phyloP scores from a whole-genome alignment of 2,329 filamentous ascomycete species.

The Alternaria sp. region DNA sequence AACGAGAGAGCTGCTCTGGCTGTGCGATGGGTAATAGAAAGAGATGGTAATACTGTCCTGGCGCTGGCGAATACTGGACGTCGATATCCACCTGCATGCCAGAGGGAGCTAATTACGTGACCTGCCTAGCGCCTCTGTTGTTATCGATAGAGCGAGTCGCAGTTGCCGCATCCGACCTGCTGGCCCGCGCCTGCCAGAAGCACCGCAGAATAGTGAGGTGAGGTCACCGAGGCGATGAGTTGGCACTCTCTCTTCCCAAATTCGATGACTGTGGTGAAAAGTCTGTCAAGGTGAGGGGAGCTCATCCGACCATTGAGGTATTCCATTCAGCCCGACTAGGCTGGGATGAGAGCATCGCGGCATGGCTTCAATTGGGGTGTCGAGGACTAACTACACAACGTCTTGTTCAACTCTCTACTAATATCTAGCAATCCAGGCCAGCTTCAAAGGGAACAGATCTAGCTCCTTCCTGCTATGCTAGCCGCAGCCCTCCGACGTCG shows the following conservation, averaged over 20 bases:
- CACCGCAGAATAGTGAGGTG: background rate
- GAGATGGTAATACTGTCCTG: conserved; percentile 19
- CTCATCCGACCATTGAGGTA: background rate
- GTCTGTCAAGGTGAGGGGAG: background rate
- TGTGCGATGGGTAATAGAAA: conserved; percentile 11
- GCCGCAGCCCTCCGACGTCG: background rate
- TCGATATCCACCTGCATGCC: conserved; percentile 9
- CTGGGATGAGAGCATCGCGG: background rate
- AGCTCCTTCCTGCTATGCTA: background rate
- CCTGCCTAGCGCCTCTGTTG: conserved; percentile 6
- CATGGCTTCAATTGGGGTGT: background rate
- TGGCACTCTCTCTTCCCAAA: background rate
- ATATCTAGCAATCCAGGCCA: background rate
- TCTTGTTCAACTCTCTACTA: background rate
- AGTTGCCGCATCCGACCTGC: background rate
- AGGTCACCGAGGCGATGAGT: background rate
- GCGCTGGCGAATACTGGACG: conserved; percentile 7
- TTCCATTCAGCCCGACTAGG: background rate
- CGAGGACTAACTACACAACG: background rate
- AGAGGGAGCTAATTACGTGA: conserved; percentile 15
- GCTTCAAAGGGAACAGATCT: background rate
- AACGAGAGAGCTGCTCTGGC: conserved; percentile 11
- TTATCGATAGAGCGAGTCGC: conserved; percentile 10
- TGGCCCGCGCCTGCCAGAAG: background rate
- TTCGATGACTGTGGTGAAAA: background rate